Evolutionary conservation across 2,329 filamentous ascomycete genomes (phyloP).

Genomic region (Xylariaceae sp.): DNA sequence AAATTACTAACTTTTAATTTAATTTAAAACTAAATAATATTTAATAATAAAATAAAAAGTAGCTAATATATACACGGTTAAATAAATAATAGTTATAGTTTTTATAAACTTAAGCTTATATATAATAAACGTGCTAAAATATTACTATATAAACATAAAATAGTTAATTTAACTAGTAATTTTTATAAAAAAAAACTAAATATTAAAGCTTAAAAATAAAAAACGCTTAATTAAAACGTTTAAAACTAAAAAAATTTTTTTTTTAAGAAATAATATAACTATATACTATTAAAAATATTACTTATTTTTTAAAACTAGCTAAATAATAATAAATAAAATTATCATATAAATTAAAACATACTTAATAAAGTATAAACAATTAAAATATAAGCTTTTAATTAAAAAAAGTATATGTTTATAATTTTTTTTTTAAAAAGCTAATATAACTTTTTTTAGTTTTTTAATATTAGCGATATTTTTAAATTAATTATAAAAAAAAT

Average conservation of each 20-base stretch:
- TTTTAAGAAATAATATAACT: not conserved
- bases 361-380: too few species aligned
- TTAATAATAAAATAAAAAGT: not conserved
- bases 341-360: too few species aligned
- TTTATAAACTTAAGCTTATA: not conserved
- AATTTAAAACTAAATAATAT: not conserved
- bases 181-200: not conserved
- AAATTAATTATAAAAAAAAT: not conserved
- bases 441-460: not conserved
- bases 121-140: not conserved
- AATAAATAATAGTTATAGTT: not conserved
- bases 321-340: not conserved
- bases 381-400: too few species aligned
- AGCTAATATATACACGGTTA: slow-evolving; percentile 1
- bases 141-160: slow-evolving; percentile 1
- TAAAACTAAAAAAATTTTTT: not conserved
- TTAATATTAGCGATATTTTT: not conserved
- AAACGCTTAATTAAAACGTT: not conserved
- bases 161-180: not conserved
- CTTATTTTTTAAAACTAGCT: not conserved
- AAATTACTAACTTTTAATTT: not conserved
- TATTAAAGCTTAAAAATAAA: not conserved
- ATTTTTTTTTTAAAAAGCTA: not conserved
- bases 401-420: too few species aligned
- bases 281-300: not conserved